A percentile compares a stretch with the other conserved stretches of the same genome.
Evolutionary conservation across 495 filamentous ascomycete species (phyloP).

Genomic region (Penicillium cinerascens): DNA sequence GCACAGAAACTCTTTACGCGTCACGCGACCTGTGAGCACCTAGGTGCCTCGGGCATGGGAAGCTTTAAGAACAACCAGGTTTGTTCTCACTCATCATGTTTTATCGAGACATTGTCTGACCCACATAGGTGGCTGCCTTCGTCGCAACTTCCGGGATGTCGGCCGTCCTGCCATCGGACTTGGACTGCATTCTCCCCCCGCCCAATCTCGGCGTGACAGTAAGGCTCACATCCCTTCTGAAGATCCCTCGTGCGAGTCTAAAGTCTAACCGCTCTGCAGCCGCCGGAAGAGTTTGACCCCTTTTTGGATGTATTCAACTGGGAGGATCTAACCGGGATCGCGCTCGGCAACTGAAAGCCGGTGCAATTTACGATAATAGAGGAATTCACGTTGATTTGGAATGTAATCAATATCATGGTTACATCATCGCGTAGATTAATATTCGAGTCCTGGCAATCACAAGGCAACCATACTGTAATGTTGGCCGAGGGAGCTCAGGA

Average conservation of each 20-base stretch:
- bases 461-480: background rate
- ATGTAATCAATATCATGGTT: background rate
- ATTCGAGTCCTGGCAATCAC: background rate
- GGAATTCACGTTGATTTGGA: background rate
- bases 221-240: conserved; percentile 5
- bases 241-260: background rate
- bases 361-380: background rate
- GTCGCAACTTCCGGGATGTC: conserved; percentile 26
- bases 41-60: conserved; percentile 34
- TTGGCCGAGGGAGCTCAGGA: background rate
- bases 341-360: conserved; percentile 22
- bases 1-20: conserved; percentile 38
- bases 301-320: conserved; percentile 45
- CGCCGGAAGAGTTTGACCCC: conserved; percentile 37
- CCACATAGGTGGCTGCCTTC: conserved; percentile 22
- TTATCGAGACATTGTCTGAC: background rate
- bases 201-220: conserved; percentile 29
- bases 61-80: conserved; percentile 38
- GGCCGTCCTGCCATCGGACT: conserved; percentile 23
- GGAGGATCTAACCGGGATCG: conserved; percentile 39
- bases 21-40: conserved; percentile 36
- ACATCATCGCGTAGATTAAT: background rate
- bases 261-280: conserved; percentile 17
- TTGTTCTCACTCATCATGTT: background rate
- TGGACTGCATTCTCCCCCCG: conserved; percentile 24